phyloP scores from a whole-genome alignment of 257 asterid species.

The Salvia splendens region DNA sequence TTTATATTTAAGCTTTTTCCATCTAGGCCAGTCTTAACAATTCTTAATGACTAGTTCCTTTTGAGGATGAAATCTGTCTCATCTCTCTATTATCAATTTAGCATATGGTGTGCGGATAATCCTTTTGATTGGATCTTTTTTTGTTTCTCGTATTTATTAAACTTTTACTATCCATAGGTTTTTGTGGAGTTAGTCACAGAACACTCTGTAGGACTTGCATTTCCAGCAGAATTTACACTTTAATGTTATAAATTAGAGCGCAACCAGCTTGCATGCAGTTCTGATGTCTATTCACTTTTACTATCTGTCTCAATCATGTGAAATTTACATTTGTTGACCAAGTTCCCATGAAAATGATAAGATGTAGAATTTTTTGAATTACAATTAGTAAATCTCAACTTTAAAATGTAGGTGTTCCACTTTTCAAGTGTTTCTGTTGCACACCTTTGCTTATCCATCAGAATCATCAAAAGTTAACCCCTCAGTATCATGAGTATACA shows the following conservation, averaged over 20 bases:
- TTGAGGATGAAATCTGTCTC: conserved; percentile 7
- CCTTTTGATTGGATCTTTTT: conserved; percentile 20
- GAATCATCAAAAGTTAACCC: conserved; percentile 20
- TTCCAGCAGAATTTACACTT: conserved; percentile 4
- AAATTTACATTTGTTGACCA: conserved; percentile 8
- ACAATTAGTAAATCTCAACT: background rate
- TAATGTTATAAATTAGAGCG: conserved; percentile 4
- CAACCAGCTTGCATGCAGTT: background rate
- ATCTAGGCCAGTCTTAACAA: background rate
- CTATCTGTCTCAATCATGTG: background rate
- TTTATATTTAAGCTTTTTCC: background rate
- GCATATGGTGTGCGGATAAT: conserved; percentile 7
- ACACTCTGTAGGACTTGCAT: background rate
- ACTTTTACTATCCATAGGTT: background rate
- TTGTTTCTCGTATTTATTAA: conserved; percentile 8
- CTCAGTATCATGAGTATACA: conserved; percentile 18
- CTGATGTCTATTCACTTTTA: conserved; percentile 1
- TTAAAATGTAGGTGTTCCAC: background rate
- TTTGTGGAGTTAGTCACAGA: conserved; percentile 15
- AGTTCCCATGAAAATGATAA: conserved; percentile 1
- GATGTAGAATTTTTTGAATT: background rate
- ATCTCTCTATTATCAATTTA: background rate
- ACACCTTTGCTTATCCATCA: conserved; percentile 23
- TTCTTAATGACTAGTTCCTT: background rate
- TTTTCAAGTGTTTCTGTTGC: conserved; percentile 16